Base-by-base conservation (phyloP, 345 rosid genomes). In the Camelina hispida region DNA sequence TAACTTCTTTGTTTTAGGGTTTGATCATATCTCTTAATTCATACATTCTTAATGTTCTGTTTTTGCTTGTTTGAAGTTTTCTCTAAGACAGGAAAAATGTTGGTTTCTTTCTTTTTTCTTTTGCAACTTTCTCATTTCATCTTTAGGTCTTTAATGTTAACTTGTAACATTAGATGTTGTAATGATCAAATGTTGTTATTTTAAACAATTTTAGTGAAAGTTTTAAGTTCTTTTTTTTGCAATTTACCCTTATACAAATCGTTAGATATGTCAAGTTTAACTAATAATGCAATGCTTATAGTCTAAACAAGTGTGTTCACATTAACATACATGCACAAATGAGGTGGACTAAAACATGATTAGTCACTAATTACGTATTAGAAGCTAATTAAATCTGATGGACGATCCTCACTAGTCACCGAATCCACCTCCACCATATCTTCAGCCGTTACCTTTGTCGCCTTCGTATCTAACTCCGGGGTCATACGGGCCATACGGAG, bases 381-480 rank as follows among this genome's bases (percentile, higher is more conserved):
- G 30, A 72, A 14, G 44, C 62, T 62, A 52, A 72, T 60, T 60
- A 71, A 71, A 37, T 71, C 75, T 11, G 47, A 48, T 32, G 9
- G 6, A 47, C 55, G 1, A 25, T 51, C 55, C 55, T 47, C 64
- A 5, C 60, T 22, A 3, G 3, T 43, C 20, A 12, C 15, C 15
- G 34, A 11, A 12, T 13, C 59, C 5, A 7, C 3, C 56, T 37
- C 46, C 57, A 8, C 34, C 74, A 2, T 9, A 15, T 25, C 63
- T 6, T 6, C 28, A 11, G 12, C 61, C 12, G 18, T 25, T 22
- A 12, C 34, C 2, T 7, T 32, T 14, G 5, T 62, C 4, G 87
- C 69, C 9, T 86, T 82, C 10, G 38, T 23, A 54, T 15, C 38
- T 9, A 53, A 1, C 61, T 9, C 20, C 23, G 50, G 38, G 37